phyloP scores from a whole-genome alignment of 352 stramenopile genomes.

The Globisporangium perplexum region DNA sequence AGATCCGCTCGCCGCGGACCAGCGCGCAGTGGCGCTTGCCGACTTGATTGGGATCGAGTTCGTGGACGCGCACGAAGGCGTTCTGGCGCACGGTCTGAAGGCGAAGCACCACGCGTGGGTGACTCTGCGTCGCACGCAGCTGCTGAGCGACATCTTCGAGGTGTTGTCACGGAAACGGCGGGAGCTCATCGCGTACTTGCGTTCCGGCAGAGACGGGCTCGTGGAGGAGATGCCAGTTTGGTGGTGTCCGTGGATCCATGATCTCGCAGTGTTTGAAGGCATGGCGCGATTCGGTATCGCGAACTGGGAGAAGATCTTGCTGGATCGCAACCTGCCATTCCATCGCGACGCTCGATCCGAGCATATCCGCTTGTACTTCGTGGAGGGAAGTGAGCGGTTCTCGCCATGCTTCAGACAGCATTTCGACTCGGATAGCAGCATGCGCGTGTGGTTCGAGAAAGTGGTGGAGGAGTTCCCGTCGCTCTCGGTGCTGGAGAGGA shows the following conservation, averaged over 20 bases:
- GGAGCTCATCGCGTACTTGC: slow-evolving; percentile 43
- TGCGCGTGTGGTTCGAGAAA: slow-evolving; percentile 53
- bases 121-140: slow-evolving; percentile 65
- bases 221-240: slow-evolving; percentile 80
- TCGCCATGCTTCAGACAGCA: slow-evolving; percentile 55
- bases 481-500: slow-evolving; percentile 61
- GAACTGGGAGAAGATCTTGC: slow-evolving; percentile 60
- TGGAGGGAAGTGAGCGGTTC: slow-evolving; percentile 53
- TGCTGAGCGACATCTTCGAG: slow-evolving; percentile 65
- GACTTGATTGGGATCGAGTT: slow-evolving; percentile 85
- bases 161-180: slow-evolving; percentile 36
- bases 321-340: slow-evolving; percentile 72
- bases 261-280: slow-evolving; percentile 68
- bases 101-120: slow-evolving; percentile 82
- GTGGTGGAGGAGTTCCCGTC: slow-evolving; percentile 76
- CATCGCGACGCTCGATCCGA: slow-evolving; percentile 57
- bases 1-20: slow-evolving; percentile 68
- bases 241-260: slow-evolving; percentile 88
- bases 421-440: slow-evolving; percentile 38
- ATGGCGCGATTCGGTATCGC: slow-evolving; percentile 76
- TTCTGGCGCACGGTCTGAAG: slow-evolving; percentile 80
- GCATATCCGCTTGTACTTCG: slow-evolving; percentile 67
- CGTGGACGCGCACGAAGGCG: slow-evolving; percentile 79
- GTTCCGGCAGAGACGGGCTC: slow-evolving; percentile 50
- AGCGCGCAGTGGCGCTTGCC: slow-evolving; percentile 62